phyloP scores from a whole-genome alignment of 2,329 filamentous ascomycete species.

The Talaromyces marneffei region DNA sequence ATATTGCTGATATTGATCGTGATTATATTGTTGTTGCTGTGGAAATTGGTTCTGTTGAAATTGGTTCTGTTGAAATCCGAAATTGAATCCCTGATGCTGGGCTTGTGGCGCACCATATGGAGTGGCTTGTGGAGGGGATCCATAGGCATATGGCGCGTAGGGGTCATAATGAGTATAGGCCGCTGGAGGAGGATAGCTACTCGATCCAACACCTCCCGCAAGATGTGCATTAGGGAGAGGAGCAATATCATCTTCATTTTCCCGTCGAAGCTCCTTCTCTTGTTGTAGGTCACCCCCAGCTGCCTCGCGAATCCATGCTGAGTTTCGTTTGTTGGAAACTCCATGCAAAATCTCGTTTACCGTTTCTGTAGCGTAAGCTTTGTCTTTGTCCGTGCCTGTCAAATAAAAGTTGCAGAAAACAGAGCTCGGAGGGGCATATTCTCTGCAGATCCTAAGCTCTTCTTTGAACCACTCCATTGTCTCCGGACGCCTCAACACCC shows the following conservation, averaged over 20 bases:
- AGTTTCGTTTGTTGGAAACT: slow-evolving; percentile 81
- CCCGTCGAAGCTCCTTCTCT: slow-evolving; percentile 70
- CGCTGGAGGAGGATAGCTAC: slow-evolving; percentile 12
- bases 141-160: slow-evolving; percentile 19
- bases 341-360: slow-evolving; percentile 82
- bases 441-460: slow-evolving; percentile 83
- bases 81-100: slow-evolving; percentile 13
- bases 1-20: slow-evolving; percentile 14
- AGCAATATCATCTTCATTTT: slow-evolving; percentile 79
- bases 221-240: slow-evolving; percentile 60
- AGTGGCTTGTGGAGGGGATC: slow-evolving; percentile 11
- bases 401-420: slow-evolving; percentile 95
- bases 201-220: slow-evolving; percentile 14
- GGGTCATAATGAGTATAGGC: slow-evolving; percentile 17
- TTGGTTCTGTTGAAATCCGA: slow-evolving; percentile 13
- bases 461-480: slow-evolving; percentile 98
- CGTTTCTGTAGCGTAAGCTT: slow-evolving; percentile 38
- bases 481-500: slow-evolving; percentile 84
- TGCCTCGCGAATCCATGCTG: slow-evolving; percentile 73
- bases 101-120: slow-evolving; percentile 1
- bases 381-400: slow-evolving; percentile 59
- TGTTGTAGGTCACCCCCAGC: slow-evolving; percentile 72
- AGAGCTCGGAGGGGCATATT: slow-evolving; percentile 79
- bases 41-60: slow-evolving; percentile 11
- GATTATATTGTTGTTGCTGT: slow-evolving; percentile 14